Base-by-base conservation (phyloP, 176 grass and related monocot genomes). In the Raddia guianensis region DNA sequence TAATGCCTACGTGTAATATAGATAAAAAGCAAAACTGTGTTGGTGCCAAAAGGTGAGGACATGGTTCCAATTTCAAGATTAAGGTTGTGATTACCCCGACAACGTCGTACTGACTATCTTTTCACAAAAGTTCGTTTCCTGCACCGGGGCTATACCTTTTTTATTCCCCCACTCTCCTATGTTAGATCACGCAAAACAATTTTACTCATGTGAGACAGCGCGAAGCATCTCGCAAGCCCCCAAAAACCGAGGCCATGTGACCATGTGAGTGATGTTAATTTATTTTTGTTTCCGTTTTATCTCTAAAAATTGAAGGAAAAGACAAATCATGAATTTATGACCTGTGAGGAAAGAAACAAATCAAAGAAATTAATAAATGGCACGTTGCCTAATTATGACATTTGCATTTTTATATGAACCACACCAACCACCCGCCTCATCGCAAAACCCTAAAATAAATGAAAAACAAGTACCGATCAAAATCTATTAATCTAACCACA, bases 361-460 rank as follows among this genome's bases (percentile, higher is more conserved):
- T 27, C 27, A 27, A 46, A 14, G 9, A 21, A 11, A 5, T 5
- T 2, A 59, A 59, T 12, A 70, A 42, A 18, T 12, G 2, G 57
- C 78, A 59, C 78, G 40, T 70, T 80, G 52, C 46, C 40, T 69
- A 69, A 68, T 47, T 33, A 80, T 58, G 65, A 33, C n/a, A 6
- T 51, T 18, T 58, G 16, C 19, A 20, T 18, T 80, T 80, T 70
- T 0, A 61, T 6, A 19, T n/a, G 27, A 62, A 6, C 11, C 59
- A 62, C 21, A 12, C 27, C 59, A 32, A 33, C 21, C 32, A 33
- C 0, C 21, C 27, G 27, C 27, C 27, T 27, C 27, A 27, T 27
- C 27, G 27, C 27, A 27, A 27, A 27, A 27, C 27, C 27, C 27
- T 27, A 27, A 27, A 27, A 27, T 0, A 27, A 27, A 27, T 27